Evolutionary conservation across 2,329 filamentous ascomycete genomes (phyloP), one percentile per base, ranked within the genome.

Genomic region (Neofusicoccum sp.): DNA sequence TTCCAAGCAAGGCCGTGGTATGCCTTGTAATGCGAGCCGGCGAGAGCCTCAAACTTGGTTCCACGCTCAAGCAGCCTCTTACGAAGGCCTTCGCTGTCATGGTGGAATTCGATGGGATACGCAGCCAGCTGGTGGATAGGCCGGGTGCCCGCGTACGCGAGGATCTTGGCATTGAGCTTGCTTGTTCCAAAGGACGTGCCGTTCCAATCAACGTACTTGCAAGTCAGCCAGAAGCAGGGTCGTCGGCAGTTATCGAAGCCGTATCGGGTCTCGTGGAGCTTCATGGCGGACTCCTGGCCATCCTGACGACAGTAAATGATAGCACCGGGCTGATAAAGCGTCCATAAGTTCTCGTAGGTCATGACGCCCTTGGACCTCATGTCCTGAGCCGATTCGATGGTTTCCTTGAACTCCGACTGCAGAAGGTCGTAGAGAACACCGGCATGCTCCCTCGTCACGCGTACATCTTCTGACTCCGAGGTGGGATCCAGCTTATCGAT

Each of bases 21-120:
- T 1, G 75, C 72, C 58, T 77, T 78, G 69, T 81, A 84, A 59
- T 82, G 77, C 28, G 77, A 78, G 1, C 81, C 81, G 43, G 75
- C 76, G 30, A 82, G 71, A 8, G 69, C 64, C 62, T 83, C 80
- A 61, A 80, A 76, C 47, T 75, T 73, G 16, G 72, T 73, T 6
- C 82, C 82, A 3, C 80, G 76, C 24, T 75, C 71, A 28, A 80
- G 72, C 8, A 84, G 70, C 5, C 71, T 68, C 11, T 70, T 61
- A 8, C 70, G 72, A 9, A 83, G 64, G 2, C 70, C 68, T 1
- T 75, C 69, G 33, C 74, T 67, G 3, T 79, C 71, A 1, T 68
- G 61, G 64, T 82, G 79, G 61, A 75, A 80, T 2, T 76, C 69
- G 1, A 83, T 63, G 0, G 81, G 81, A 57, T 73, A 80, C 0